Conservation (phyloP, 2,329 filamentous ascomycete species). For the Chrysoporthe cubensis region DNA sequence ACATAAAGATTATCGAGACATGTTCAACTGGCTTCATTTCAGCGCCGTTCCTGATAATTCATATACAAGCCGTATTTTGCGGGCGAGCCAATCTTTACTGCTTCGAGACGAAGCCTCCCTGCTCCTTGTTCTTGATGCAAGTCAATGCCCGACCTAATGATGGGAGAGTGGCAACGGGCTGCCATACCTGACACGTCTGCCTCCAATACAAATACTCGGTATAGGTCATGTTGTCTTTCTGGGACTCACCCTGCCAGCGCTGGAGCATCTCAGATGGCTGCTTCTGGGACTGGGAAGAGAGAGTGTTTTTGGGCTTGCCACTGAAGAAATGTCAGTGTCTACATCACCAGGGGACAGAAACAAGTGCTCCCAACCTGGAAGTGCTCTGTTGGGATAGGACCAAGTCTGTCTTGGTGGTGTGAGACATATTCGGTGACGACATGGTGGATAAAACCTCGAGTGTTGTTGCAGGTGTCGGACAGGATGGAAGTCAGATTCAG, state of each 20-base stretch:
- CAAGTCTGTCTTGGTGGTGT: conserved; percentile 18
- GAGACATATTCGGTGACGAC: conserved; percentile 20
- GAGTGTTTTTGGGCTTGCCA: conserved; percentile 2
- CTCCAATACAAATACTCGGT: conserved; percentile 12
- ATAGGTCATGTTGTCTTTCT: conserved; percentile 16
- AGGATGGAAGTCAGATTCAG: neutral
- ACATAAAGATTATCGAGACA: conserved; percentile 16
- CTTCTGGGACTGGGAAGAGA: neutral
- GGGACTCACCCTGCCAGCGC: conserved; percentile 23
- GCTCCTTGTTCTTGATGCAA: conserved; percentile 8
- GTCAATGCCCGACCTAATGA: conserved; percentile 1
- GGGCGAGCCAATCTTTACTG: neutral
- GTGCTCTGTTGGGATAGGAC: conserved; percentile 12
- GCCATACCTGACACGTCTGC: conserved; percentile 8
- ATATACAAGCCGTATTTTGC: conserved; percentile 3
- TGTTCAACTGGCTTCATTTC: conserved; percentile 16
- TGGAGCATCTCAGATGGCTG: conserved; percentile 25
- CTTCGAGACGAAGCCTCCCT: conserved; percentile 5
- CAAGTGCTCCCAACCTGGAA: conserved; percentile 9
- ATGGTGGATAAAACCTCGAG: neutral
- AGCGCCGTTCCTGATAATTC: conserved; percentile 2
- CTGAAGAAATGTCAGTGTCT: conserved; percentile 5
- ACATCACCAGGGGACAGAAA: neutral
- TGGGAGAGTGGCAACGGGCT: neutral
- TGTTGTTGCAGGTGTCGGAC: neutral